Conservation (phyloP, 169 alveolate species). For the Cryptosporidium tyzzeri region DNA sequence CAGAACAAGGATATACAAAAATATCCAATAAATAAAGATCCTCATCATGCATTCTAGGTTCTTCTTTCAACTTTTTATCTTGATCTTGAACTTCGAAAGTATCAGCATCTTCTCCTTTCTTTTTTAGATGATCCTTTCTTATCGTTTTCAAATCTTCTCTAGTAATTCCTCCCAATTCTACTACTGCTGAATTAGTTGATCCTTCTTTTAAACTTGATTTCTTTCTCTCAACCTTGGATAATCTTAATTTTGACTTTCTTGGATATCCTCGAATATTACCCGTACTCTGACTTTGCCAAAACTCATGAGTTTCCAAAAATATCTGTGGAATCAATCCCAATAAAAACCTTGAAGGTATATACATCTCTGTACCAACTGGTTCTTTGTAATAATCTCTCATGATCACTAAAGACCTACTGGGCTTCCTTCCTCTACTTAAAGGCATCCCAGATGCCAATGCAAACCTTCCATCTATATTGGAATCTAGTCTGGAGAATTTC, state of each 20-base stretch:
- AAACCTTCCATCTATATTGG: constrained; percentile 66
- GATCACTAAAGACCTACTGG: constrained; percentile 56
- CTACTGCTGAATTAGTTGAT: too few species aligned
- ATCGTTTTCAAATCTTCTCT: background rate
- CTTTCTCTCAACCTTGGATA: background rate
- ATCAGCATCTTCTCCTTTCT: background rate
- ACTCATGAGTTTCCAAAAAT: constrained; percentile 80
- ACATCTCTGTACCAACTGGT: constrained; percentile 77
- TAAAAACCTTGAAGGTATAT: constrained; percentile 76
- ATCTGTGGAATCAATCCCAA: constrained; percentile 81
- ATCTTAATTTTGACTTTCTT: background rate
- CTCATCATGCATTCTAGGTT: background rate
- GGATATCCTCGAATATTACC: constrained; percentile 83
- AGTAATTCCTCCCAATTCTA: background rate
- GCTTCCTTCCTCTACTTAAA: constrained; percentile 24
- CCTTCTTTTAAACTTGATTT: background rate
- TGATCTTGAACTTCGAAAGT: background rate
- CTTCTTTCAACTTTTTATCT: background rate
- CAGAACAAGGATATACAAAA: constrained; percentile 11
- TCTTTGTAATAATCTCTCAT: constrained; percentile 37
- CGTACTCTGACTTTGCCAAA: constrained; percentile 83
- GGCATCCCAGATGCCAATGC: constrained; percentile 66
- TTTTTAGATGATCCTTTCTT: background rate
- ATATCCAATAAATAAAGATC: constrained; percentile 50
- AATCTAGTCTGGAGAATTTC: constrained; percentile 46